Conservation (phyloP, 2,329 filamentous ascomycete species). For the Aureobasidium musti region DNA sequence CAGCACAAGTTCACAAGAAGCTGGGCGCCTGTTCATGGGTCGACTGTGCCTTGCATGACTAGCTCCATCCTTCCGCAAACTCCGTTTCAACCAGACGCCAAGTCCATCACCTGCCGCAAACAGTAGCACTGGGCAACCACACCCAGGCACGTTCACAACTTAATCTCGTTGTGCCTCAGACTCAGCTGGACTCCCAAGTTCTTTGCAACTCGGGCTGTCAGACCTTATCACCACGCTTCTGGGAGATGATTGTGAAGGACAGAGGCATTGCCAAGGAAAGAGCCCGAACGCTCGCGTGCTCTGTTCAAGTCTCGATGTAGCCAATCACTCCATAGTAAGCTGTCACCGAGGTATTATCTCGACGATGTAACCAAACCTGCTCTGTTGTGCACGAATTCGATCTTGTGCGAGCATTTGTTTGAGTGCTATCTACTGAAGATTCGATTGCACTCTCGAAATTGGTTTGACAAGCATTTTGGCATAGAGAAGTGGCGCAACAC, state of each 20-base stretch:
- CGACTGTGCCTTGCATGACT: constrained; percentile 20
- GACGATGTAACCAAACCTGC: not conserved
- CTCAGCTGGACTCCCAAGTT: too few species aligned
- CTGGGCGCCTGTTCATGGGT: not conserved
- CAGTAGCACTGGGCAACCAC: constrained; percentile 25
- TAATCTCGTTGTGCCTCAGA: not conserved
- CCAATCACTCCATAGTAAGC: not conserved
- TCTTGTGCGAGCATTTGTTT: not conserved
- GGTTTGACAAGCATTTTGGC: not conserved
- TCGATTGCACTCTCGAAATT: too few species aligned
- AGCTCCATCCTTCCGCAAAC: constrained; percentile 12
- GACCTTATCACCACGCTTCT: not conserved
- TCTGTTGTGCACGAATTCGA: not conserved
- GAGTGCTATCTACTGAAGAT: too few species aligned
- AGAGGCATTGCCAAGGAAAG: not conserved
- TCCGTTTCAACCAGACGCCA: constrained; percentile 16
- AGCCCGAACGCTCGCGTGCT: not conserved
- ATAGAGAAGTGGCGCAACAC: not conserved
- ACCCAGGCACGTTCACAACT: not conserved
- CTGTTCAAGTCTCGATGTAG: not conserved
- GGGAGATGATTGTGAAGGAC: not conserved
- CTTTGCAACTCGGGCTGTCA: not conserved
- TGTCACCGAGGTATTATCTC: not conserved
- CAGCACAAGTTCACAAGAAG: constrained; percentile 9
- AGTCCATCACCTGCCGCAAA: constrained; percentile 13